Conservation (phyloP, 2,329 filamentous ascomycete genomes). For the Neonectria faginata region DNA sequence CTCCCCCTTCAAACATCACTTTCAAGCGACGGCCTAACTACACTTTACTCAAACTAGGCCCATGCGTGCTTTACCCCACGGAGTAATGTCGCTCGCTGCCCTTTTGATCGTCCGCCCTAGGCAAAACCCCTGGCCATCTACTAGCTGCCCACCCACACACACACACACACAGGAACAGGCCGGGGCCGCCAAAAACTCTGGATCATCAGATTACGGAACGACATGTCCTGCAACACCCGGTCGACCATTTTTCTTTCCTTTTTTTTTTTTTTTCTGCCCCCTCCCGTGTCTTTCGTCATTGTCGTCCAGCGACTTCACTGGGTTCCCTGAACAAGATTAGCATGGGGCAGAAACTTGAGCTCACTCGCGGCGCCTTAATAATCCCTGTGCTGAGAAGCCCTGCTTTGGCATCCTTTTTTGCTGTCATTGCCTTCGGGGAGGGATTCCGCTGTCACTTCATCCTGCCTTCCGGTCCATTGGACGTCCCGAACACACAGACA, state of each 20-base stretch:
- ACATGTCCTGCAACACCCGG: conserved; percentile 9
- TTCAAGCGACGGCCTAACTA: not conserved
- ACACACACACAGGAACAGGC: not conserved
- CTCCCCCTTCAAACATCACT: not conserved
- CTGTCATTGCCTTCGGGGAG: not conserved
- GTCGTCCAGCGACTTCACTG: not conserved
- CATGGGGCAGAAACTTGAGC: conserved; percentile 22
- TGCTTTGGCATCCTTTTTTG: not conserved
- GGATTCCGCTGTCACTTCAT: conserved; percentile 3
- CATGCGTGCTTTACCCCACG: conserved; percentile 23
- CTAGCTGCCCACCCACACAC: not conserved
- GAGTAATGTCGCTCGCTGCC: conserved; percentile 24
- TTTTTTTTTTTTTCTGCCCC: not conserved
- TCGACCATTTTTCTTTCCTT: not conserved
- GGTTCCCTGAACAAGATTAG: not conserved
- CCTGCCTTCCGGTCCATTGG: not conserved
- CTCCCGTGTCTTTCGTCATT: conserved; percentile 10
- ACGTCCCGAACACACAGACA: not conserved
- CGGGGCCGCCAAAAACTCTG: not conserved
- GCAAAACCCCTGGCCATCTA: conserved; percentile 12
- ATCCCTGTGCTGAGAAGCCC: not conserved
- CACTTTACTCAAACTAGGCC: conserved; percentile 5
- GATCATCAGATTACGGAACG: conserved; percentile 12
- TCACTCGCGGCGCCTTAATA: conserved; percentile 5
- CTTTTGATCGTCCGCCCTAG: conserved; percentile 19